Evolutionary conservation across 441 rosid genomes (phyloP).

Genomic region (Rhodomyrtus psidioides): DNA sequence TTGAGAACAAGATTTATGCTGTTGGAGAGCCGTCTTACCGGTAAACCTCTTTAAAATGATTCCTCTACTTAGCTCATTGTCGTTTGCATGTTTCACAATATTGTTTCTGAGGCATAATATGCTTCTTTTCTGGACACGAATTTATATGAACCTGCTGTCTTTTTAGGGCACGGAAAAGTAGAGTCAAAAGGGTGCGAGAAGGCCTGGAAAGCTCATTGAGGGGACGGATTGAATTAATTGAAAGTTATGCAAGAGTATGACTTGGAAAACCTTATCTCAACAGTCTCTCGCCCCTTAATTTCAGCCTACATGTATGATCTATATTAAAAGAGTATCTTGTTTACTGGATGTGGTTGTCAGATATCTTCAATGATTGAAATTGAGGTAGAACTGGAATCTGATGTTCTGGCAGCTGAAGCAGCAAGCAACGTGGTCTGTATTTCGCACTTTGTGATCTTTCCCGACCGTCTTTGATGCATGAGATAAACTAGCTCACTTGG

Average conservation of each 20-base stretch:
- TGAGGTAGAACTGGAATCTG: slow-evolving; percentile 88
- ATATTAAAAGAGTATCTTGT: background rate
- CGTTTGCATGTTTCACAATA: background rate
- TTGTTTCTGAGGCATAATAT: background rate
- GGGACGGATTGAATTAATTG: slow-evolving; percentile 82
- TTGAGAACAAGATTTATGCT: slow-evolving; percentile 92
- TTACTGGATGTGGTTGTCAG: slow-evolving; percentile 23
- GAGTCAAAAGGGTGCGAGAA: slow-evolving; percentile 78
- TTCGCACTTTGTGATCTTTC: slow-evolving; percentile 1
- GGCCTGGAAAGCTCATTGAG: slow-evolving; percentile 67
- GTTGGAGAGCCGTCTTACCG: slow-evolving; percentile 95
- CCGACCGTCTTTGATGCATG: background rate
- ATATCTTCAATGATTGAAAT: slow-evolving; percentile 97
- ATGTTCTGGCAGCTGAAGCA: slow-evolving; percentile 95
- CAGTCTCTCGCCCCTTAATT: background rate
- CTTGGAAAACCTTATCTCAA: background rate
- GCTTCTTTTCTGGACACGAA: background rate
- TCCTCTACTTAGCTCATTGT: background rate
- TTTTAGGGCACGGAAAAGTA: slow-evolving; percentile 63
- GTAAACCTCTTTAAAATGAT: slow-evolving; percentile 22
- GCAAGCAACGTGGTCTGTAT: slow-evolving; percentile 59
- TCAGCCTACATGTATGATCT: background rate
- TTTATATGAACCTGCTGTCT: background rate
- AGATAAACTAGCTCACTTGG: background rate
- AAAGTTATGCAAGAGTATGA: slow-evolving; percentile 85